Percentiles rank a stretch among this genome's conserved stretches.
phyloP scores from a whole-genome alignment of 495 filamentous ascomycete genomes.

The Tuber brumale region DNA sequence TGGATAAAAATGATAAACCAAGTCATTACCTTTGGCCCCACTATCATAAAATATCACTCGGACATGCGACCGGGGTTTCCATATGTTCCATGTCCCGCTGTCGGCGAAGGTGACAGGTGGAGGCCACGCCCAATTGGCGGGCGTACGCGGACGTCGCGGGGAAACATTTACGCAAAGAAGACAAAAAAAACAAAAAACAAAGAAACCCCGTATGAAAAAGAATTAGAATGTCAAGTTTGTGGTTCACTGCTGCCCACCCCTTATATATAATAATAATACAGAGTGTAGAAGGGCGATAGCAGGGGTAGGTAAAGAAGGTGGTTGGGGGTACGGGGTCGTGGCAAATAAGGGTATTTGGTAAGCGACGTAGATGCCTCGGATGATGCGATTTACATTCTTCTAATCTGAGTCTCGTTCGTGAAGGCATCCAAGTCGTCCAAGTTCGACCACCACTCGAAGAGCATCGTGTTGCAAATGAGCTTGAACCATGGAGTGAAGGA shows the following conservation, averaged over 20 bases:
- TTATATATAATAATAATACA: neutral
- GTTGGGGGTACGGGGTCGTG: neutral
- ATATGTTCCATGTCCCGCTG: neutral
- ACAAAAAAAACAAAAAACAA: too few relatives aligned
- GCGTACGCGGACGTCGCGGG: neutral
- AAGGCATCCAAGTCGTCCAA: conserved; percentile 81
- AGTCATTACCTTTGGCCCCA: neutral
- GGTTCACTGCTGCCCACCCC: neutral
- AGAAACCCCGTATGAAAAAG: neutral
- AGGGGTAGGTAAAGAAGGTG: neutral
- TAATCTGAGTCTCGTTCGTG: conserved; percentile 74
- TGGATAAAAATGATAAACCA: neutral
- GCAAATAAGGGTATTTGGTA: neutral
- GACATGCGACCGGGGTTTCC: neutral
- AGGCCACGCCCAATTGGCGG: neutral
- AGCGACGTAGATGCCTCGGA: neutral
- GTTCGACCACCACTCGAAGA: conserved; percentile 97
- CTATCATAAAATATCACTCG: neutral
- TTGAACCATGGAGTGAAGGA: conserved; percentile 99
- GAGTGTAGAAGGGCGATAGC: neutral
- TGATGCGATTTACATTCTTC: conserved; percentile 60
- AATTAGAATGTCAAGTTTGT: neutral
- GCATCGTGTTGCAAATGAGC: conserved; percentile 93
- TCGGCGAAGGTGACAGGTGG: neutral
- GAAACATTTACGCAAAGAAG: neutral